phyloP scores from a whole-genome alignment of 2,329 filamentous ascomycete genomes.

The Penicillium sclerotiorum region DNA sequence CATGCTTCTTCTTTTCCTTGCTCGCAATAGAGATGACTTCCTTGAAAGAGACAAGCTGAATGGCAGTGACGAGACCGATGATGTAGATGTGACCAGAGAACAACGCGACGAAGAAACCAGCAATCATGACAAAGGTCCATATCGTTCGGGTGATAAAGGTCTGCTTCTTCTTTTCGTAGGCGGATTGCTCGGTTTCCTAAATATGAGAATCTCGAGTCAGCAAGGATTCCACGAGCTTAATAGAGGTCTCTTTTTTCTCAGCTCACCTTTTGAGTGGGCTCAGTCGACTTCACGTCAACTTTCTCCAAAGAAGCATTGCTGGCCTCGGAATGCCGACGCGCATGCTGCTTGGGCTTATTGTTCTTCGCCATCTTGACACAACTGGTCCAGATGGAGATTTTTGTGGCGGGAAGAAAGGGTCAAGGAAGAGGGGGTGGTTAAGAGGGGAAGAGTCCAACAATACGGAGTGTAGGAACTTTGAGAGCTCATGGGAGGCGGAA shows the following conservation, averaged over 20 bases:
- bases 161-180: slow-evolving; percentile 98
- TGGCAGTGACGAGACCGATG: slow-evolving; percentile 84
- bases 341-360: slow-evolving; percentile 48
- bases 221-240: neutral
- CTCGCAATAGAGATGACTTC: slow-evolving; percentile 98
- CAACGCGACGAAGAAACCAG: slow-evolving; percentile 84
- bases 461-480: slow-evolving; percentile 9
- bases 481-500: slow-evolving; percentile 35
- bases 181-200: slow-evolving; percentile 54
- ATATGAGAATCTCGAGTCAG: slow-evolving; percentile 10
- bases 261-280: slow-evolving; percentile 33
- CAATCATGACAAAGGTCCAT: slow-evolving; percentile 99
- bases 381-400: slow-evolving; percentile 45
- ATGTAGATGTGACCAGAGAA: slow-evolving; percentile 98
- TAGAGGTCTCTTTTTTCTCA: neutral
- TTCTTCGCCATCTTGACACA: neutral
- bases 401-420: slow-evolving; percentile 9
- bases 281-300: slow-evolving; percentile 38
- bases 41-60: slow-evolving; percentile 98
- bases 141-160: slow-evolving; percentile 96
- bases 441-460: slow-evolving; percentile 9
- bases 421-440: slow-evolving; percentile 23
- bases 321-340: slow-evolving; percentile 56
- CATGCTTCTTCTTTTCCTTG: slow-evolving; percentile 11
- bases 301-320: slow-evolving; percentile 56